Evolutionary conservation across 2,329 filamentous ascomycete genomes (phyloP).

Genomic region (Cylindrodendrum hubeiense): DNA sequence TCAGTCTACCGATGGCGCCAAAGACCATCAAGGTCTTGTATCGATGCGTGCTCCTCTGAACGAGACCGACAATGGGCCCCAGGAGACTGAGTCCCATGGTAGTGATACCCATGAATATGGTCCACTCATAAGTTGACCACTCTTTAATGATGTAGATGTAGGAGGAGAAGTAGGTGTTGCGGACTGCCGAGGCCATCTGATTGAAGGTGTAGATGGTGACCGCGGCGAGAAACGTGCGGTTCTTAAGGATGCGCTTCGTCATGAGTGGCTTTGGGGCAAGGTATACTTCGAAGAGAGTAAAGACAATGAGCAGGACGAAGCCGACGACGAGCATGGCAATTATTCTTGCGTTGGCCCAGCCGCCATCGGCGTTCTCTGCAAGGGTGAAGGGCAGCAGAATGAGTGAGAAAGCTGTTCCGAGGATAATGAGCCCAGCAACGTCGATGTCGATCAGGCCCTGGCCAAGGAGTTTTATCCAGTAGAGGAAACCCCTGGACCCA

Average conservation of each 20-base stretch:
- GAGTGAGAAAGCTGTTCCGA: constrained; percentile 67
- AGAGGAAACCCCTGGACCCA: constrained; percentile 39
- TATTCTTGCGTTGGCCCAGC: constrained; percentile 50
- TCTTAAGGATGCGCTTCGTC: constrained; percentile 47
- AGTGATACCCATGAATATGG: constrained; percentile 54
- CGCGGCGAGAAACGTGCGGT: constrained; percentile 47
- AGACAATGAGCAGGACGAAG: constrained; percentile 48
- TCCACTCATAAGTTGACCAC: constrained; percentile 57
- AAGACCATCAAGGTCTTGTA: constrained; percentile 57
- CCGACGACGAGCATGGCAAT: constrained; percentile 51
- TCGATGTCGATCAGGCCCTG: constrained; percentile 45
- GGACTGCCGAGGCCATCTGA: constrained; percentile 50
- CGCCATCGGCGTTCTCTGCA: constrained; percentile 46
- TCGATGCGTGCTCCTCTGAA: constrained; percentile 52
- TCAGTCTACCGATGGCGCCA: constrained; percentile 50
- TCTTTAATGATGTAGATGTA: constrained; percentile 56
- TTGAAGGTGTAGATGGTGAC: constrained; percentile 49
- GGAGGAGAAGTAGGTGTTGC: constrained; percentile 53
- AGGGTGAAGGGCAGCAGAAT: constrained; percentile 75
- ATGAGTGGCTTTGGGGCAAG: constrained; percentile 50
- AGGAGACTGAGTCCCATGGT: constrained; percentile 54
- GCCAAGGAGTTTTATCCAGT: constrained; percentile 46
- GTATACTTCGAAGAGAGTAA: constrained; percentile 51
- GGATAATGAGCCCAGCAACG: constrained; percentile 57
- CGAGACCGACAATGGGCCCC: constrained; percentile 50